Conservation (phyloP, 805 yeast species). For the Saccharomycopsis babjevae region DNA sequence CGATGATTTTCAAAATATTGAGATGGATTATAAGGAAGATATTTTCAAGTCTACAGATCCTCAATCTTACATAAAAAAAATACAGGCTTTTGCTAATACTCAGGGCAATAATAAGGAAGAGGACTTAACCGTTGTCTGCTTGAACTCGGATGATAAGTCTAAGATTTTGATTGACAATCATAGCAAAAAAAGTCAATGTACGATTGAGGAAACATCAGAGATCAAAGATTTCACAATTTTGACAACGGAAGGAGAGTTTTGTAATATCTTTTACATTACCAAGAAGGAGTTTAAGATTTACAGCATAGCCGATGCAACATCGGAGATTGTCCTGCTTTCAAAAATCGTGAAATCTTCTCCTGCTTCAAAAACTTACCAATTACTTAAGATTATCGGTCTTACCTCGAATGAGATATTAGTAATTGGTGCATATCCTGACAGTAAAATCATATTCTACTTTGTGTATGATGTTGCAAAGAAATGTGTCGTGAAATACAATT, state of each 20-base stretch:
- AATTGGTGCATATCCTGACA: constrained; percentile 6
- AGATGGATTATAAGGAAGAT: neutral
- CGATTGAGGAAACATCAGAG: neutral
- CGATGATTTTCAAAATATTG: neutral
- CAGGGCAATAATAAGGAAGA: neutral
- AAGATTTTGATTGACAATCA: neutral
- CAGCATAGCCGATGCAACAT: neutral
- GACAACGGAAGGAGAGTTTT: neutral
- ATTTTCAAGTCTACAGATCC: constrained; percentile 3
- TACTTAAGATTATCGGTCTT: neutral
- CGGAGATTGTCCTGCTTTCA: neutral
- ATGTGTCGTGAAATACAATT: neutral
- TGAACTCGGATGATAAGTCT: constrained; percentile 9
- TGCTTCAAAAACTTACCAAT: neutral
- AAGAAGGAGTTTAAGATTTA: neutral
- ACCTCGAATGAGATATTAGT: constrained; percentile 3
- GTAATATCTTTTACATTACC: neutral
- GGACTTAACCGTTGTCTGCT: neutral
- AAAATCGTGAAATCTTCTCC: neutral
- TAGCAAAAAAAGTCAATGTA: neutral
- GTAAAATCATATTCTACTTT: constrained; percentile 3
- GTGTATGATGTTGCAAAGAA: neutral
- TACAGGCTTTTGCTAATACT: neutral
- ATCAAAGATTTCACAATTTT: constrained; percentile 3
- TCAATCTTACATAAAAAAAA: constrained; percentile 10